phyloP scores from a whole-genome alignment of 2,329 filamentous ascomycete species.

The Apiospora koreana region DNA sequence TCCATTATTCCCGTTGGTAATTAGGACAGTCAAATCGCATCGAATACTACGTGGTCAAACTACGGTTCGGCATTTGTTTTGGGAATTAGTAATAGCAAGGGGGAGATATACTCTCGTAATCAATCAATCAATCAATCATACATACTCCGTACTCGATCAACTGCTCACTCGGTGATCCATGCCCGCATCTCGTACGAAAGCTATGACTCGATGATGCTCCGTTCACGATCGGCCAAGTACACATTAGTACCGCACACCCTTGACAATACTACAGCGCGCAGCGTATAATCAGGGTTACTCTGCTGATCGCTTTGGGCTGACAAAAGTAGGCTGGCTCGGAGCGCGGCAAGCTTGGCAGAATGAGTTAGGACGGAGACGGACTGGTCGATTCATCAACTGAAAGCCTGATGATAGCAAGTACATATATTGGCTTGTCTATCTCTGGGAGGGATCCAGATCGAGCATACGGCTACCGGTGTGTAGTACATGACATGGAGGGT shows the following conservation, averaged over 20 bases:
- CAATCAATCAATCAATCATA: too few species aligned
- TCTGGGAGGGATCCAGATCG: too few species aligned
- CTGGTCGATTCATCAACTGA: neutral
- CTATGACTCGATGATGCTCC: conserved; percentile 2
- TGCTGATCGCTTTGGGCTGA: neutral
- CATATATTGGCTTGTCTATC: neutral
- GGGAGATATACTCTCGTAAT: neutral
- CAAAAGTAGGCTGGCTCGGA: neutral
- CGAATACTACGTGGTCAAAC: neutral
- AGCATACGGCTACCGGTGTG: neutral
- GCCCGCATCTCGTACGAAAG: conserved; percentile 1
- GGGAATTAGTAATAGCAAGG: neutral
- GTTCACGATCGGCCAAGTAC: neutral
- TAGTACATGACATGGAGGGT: neutral
- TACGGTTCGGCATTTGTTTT: neutral
- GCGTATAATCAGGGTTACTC: neutral
- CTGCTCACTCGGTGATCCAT: neutral
- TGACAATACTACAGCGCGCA: neutral
- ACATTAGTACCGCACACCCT: neutral
- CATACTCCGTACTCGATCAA: neutral
- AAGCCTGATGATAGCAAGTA: neutral
- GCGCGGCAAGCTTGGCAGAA: neutral
- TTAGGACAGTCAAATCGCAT: neutral
- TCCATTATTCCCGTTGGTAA: neutral
- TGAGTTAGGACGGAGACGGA: neutral